Conservation (phyloP, 164 flowering plant species). For the Vitis riparia region DNA sequence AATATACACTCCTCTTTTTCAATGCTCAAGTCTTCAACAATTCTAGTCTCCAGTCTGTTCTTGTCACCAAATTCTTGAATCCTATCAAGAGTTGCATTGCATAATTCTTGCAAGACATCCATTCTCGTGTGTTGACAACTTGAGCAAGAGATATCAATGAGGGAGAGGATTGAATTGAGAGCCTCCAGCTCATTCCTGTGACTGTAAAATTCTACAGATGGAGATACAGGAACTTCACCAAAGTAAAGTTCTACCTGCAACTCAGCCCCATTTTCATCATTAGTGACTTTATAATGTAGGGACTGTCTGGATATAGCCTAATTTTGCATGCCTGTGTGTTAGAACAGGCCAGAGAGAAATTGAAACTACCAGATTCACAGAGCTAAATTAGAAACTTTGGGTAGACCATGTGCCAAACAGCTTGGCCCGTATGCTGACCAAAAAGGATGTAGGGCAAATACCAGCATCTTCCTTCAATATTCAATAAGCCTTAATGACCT, state of each 20-base stretch:
- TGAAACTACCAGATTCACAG: background rate
- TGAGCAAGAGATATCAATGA: slow-evolving; percentile 28
- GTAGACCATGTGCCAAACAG: background rate
- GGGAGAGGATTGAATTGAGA: slow-evolving; percentile 56
- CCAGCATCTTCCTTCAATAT: background rate
- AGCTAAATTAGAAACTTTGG: background rate
- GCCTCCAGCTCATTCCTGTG: slow-evolving; percentile 80
- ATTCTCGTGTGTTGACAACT: slow-evolving; percentile 13
- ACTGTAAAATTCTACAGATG: slow-evolving; percentile 40
- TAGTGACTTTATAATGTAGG: background rate
- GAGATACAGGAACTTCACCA: slow-evolving; percentile 34
- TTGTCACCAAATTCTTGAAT: slow-evolving; percentile 48
- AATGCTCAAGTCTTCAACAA: slow-evolving; percentile 30
- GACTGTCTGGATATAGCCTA: background rate
- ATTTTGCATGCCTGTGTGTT: background rate
- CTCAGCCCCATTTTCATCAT: slow-evolving; percentile 11
- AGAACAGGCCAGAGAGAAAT: background rate
- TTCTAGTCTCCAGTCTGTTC: slow-evolving; percentile 24
- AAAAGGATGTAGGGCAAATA: background rate
- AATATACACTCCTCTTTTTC: slow-evolving; percentile 47
- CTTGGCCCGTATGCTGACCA: too few relatives aligned
- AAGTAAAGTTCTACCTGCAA: slow-evolving; percentile 85
- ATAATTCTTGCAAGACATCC: slow-evolving; percentile 37
- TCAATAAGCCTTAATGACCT: too few relatives aligned
- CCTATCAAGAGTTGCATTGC: slow-evolving; percentile 29